phyloP scores from a whole-genome alignment of 208 protist genomes.

The Leishmania tropica region DNA sequence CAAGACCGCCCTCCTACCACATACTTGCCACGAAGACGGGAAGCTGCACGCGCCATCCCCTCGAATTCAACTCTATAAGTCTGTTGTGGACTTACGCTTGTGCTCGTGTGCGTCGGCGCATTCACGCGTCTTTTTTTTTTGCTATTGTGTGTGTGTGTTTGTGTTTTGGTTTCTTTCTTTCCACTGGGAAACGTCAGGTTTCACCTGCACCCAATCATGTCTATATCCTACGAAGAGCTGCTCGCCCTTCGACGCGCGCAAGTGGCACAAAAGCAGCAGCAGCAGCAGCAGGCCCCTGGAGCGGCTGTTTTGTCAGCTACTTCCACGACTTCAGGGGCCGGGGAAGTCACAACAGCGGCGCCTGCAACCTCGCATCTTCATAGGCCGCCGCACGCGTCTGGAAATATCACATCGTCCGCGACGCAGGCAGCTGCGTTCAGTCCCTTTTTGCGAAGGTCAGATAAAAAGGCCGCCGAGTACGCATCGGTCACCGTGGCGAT shows the following conservation, averaged over 20 bases:
- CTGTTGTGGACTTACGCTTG: neutral
- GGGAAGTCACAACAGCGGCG: neutral
- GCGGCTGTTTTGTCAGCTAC: neutral
- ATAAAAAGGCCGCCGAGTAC: neutral
- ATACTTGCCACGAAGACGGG: too few relatives aligned
- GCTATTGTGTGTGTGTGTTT: neutral
- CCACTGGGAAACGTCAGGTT: neutral
- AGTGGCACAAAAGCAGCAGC: constrained; percentile 42
- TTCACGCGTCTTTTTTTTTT: constrained; percentile 2
- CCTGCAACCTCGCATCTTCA: neutral
- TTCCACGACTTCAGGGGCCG: neutral
- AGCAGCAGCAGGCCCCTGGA: neutral
- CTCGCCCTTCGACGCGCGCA: constrained; percentile 84
- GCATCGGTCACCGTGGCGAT: neutral
- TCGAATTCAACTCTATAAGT: neutral
- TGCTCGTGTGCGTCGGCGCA: neutral
- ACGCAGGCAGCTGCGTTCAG: neutral
- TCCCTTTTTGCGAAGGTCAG: neutral
- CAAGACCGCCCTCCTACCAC: neutral
- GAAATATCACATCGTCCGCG: neutral
- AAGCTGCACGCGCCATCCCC: neutral
- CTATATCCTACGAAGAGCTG: constrained; percentile 85
- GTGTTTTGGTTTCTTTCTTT: constrained; percentile 14
- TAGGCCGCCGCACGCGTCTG: neutral
- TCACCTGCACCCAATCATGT: constrained; percentile 53